Base-by-base conservation (phyloP, 805 yeast genomes). In the Naumovozyma dairenensis region DNA sequence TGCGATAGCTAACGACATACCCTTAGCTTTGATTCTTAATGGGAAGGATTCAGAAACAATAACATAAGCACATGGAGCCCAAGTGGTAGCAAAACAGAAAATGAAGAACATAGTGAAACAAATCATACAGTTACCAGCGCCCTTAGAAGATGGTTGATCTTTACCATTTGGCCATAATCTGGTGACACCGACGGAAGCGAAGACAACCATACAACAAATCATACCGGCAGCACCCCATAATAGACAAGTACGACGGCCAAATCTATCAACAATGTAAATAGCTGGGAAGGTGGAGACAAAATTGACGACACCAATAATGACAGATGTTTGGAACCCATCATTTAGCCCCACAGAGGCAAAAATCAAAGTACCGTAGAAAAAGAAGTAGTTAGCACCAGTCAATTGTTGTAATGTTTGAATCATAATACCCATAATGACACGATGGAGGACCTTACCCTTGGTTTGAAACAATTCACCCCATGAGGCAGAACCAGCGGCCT, bases 81-180 rank as follows among this genome's bases (percentile, higher is more conserved):
- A 77, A 16, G 81, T 71, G 30, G 74, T 67, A 27, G 82, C 82
- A 48, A 76, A 77, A 65, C 65, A 74, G 69, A 74, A 74, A 40
- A 77, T 71, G 65, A 64, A 77, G 48, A 77, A 60, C 63, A 80
- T 74, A 19, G 82, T 66, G 45, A 77, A 65, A 62, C 72, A 69
- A 53, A 77, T 74, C 81, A 77, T 73, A 35, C 72, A 78, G 55
- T 73, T 59, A 60, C 84, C 84, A 31, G 77, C 71, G 36, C 75
- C 65, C 45, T 63, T 65, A 29, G 69, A 59, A 32, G 74, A 64
- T 51, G 61, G 60, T 41, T 57, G 34, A 66, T 83, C 69, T 55
- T 72, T 56, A 50, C 69, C 72, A 26, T 53, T 21, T 34, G 60
- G 54, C 32, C 60, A 53, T 25, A 57, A 37, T 15, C 31, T 51